These are phyloP conservation scores for Penicillium sp. DNA, from an alignment of 2,329 filamentous ascomycete genomes.

Conservation along the genomic window DNA sequence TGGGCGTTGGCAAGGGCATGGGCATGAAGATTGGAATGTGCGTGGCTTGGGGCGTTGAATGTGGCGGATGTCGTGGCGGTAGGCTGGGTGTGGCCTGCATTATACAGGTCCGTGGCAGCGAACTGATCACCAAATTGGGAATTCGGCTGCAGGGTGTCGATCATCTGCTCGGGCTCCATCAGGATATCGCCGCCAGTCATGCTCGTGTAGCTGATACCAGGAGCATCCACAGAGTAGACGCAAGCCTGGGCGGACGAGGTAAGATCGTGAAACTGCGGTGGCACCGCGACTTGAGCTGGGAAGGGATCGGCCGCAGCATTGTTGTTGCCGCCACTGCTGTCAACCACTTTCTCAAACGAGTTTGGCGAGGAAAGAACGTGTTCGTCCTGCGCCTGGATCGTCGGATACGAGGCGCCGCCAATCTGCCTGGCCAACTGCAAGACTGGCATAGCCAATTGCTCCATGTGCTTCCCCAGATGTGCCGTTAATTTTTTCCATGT, in stretches of 20 bases:
- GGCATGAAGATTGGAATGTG: neutral
- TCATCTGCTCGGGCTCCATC: conserved; percentile 25
- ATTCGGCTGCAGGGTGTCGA: conserved; percentile 12
- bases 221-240: conserved; percentile 8
- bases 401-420: conserved; percentile 25
- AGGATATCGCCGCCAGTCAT: conserved; percentile 22
- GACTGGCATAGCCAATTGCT: conserved; percentile 79
- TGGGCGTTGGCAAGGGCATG: conserved; percentile 10
- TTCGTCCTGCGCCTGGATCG: conserved; percentile 1
- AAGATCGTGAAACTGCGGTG: neutral
- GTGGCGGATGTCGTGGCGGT: conserved; percentile 11
- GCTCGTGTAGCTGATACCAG: conserved; percentile 15
- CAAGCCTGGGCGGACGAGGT: neutral
- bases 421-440: conserved; percentile 48
- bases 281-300: neutral
- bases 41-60: conserved; percentile 14
- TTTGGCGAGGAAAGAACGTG: no score
- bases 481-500: conserved; percentile 92
- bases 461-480: conserved; percentile 93
- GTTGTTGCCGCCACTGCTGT: neutral
- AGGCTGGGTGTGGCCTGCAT: conserved; percentile 5
- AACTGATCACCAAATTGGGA: conserved; percentile 18
- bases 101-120: conserved; percentile 8
- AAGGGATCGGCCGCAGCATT: neutral
- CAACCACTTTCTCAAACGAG: no score